These are phyloP conservation scores for Lepiota subincarnata DNA, from an alignment of 768 basidiomycete genomes.

Conservation along the genomic window DNA sequence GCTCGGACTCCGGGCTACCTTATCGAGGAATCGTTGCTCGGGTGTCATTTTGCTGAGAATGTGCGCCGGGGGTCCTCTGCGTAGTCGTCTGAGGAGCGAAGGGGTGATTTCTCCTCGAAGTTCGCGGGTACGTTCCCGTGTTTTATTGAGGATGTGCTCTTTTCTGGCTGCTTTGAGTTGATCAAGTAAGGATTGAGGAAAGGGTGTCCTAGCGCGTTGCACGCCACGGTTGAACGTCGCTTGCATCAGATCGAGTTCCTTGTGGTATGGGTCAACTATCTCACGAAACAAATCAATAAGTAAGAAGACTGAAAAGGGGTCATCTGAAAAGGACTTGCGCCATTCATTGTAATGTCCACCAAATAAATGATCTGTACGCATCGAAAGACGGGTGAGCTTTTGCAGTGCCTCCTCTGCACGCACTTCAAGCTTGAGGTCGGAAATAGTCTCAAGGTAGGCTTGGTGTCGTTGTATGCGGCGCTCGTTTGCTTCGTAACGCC, in stretches of 20 bases:
- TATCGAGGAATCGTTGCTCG: constrained; percentile 43
- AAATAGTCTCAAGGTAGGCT: constrained; percentile 24
- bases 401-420: constrained; percentile 30
- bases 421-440: constrained; percentile 31
- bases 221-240: constrained; percentile 35
- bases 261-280: constrained; percentile 34
- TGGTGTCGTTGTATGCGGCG: constrained; percentile 36
- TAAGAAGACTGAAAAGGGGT: neutral
- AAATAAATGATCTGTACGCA: constrained; percentile 18
- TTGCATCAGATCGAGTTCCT: constrained; percentile 26
- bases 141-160: constrained; percentile 62
- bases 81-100: constrained; percentile 41
- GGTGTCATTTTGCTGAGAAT: constrained; percentile 49
- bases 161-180: constrained; percentile 52
- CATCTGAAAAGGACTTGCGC: constrained; percentile 31
- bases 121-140: constrained; percentile 56
- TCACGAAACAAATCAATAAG: neutral
- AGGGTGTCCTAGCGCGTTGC: constrained; percentile 37
- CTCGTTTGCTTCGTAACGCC: constrained; percentile 33
- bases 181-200: constrained; percentile 44
- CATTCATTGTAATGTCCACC: constrained; percentile 24
- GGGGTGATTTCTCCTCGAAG: constrained; percentile 56
- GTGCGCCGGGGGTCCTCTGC: constrained; percentile 62
- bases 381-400: neutral
- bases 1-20: constrained; percentile 46